phyloP scores from a whole-genome alignment of 2,329 filamentous ascomycete genomes.

The Paecilomyces variotii region DNA sequence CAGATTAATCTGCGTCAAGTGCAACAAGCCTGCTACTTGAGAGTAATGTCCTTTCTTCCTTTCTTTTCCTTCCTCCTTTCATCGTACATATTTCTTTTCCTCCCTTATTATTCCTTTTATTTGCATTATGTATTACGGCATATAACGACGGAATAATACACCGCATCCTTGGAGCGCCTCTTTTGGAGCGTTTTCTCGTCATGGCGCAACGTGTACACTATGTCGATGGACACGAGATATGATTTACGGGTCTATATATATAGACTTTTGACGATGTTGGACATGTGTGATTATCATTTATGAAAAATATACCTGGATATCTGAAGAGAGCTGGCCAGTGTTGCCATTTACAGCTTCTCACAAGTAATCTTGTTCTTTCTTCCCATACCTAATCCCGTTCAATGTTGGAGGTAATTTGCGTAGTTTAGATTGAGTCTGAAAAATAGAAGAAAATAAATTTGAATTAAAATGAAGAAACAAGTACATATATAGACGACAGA shows the following conservation, averaged over 20 bases:
- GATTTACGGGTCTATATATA: background rate
- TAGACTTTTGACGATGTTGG: background rate
- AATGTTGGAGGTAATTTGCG: too few relatives aligned
- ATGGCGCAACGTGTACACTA: background rate
- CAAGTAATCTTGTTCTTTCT: too few relatives aligned
- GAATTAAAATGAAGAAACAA: too few relatives aligned
- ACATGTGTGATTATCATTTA: background rate
- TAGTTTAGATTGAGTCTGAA: too few relatives aligned
- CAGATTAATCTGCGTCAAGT: conserved; percentile 55
- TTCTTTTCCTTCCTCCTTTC: background rate
- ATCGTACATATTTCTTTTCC: background rate
- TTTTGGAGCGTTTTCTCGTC: background rate
- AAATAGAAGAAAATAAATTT: too few relatives aligned
- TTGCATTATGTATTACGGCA: background rate
- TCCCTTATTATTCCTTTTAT: background rate
- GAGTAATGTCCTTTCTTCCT: background rate
- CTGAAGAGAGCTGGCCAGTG: too few relatives aligned
- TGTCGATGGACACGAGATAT: background rate
- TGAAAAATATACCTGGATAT: background rate
- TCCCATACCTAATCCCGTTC: too few relatives aligned
- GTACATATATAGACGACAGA: too few relatives aligned
- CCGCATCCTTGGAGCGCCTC: background rate
- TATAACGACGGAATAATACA: background rate
- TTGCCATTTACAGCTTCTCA: too few relatives aligned
- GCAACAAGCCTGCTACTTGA: conserved; percentile 23